Evolutionary conservation across 1,284 basidiomycete genomes (phyloP).

Genomic region (Schizophyllum commune): DNA sequence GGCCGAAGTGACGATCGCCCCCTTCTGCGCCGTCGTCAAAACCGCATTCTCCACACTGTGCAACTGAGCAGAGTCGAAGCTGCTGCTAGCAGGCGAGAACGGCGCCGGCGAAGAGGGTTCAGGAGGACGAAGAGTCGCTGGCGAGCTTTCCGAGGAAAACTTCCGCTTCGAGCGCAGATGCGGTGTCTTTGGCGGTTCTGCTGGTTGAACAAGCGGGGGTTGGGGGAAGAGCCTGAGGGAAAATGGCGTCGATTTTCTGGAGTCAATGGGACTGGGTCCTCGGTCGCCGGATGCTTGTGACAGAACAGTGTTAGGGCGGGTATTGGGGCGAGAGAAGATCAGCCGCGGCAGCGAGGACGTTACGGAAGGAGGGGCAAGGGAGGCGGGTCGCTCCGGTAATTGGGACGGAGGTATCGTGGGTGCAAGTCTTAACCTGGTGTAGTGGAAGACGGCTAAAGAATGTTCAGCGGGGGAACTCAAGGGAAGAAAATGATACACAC

Average conservation of each 20-base stretch:
- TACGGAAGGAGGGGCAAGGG: slow-evolving; percentile 6
- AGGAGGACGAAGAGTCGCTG: not conserved
- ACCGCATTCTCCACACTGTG: not conserved
- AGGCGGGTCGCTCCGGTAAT: slow-evolving; percentile 11
- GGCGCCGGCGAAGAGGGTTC: not conserved
- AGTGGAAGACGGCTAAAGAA: slow-evolving; percentile 14
- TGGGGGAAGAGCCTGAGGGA: not conserved
- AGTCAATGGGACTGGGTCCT: not conserved
- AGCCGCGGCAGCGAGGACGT: not conserved
- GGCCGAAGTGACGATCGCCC: not conserved
- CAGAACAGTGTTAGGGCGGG: not conserved
- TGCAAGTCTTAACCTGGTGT: not conserved
- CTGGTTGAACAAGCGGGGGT: not conserved
- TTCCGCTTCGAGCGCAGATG: not conserved
- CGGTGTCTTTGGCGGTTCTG: not conserved
- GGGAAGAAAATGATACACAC: slow-evolving; percentile 12
- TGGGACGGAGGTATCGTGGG: not conserved
- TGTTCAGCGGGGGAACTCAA: slow-evolving; percentile 5
- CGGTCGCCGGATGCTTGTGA: not conserved
- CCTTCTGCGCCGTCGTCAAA: not conserved
- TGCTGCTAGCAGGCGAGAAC: not conserved
- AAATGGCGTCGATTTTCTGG: not conserved
- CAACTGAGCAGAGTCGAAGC: not conserved
- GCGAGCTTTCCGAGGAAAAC: not conserved
- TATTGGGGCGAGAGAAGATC: not conserved